These are phyloP conservation scores for Cladophialophora psammophila DNA, from an alignment of 2,329 filamentous ascomycete species.

Conservation along the genomic window DNA sequence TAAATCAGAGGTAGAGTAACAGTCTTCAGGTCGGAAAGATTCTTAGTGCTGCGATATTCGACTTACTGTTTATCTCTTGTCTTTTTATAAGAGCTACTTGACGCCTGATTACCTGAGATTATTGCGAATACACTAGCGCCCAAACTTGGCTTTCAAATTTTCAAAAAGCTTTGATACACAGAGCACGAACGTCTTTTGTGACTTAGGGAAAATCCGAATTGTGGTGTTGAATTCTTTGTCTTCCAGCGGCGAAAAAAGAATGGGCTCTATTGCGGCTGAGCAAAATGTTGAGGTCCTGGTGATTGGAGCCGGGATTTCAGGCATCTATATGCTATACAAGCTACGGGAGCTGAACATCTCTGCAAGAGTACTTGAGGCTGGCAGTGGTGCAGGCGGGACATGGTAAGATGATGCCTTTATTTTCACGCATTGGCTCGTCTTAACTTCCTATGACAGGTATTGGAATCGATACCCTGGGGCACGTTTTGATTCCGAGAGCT, in stretches of 20 bases:
- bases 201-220: background rate
- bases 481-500: conserved; percentile 20
- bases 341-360: conserved; percentile 59
- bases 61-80: background rate
- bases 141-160: background rate
- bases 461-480: conserved; percentile 52
- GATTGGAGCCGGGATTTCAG: conserved; percentile 44
- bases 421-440: background rate
- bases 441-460: background rate
- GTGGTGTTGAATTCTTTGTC: background rate
- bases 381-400: conserved; percentile 50
- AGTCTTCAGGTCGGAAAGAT: background rate
- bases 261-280: background rate
- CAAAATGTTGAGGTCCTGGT: conserved; percentile 28
- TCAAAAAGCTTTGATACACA: background rate
- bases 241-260: background rate
- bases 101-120: background rate
- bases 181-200: background rate
- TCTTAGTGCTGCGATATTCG: background rate
- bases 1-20: background rate
- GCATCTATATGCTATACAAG: conserved; percentile 56
- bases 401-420: conserved; percentile 40
- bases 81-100: background rate
- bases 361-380: conserved; percentile 60
- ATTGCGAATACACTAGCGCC: background rate